A percentile compares a stretch with the other conserved stretches of the same genome.
Conservation (phyloP, 2,329 filamentous ascomycete genomes). For the Monosporascus sp. region DNA sequence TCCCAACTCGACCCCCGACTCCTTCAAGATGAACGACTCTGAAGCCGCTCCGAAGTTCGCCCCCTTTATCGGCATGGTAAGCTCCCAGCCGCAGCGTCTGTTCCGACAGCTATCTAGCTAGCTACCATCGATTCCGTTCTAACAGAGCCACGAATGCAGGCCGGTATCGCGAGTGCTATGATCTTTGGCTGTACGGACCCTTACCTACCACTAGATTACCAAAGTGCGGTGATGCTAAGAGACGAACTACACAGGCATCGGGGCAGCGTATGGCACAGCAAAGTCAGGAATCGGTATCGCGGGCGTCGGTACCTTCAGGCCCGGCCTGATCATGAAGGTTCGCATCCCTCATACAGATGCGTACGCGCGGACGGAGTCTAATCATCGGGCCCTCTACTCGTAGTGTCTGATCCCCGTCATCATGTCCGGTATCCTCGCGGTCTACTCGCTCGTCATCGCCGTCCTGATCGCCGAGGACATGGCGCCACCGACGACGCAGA, state of each 20-base stretch:
- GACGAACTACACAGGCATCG: constrained; percentile 43
- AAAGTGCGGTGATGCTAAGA: constrained; percentile 15
- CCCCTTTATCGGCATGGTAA: constrained; percentile 83
- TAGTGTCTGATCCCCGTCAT: constrained; percentile 82
- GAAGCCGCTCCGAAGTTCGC: constrained; percentile 73
- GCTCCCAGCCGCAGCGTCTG: constrained; percentile 22
- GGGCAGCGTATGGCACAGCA: constrained; percentile 81
- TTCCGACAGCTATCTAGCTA: too few relatives aligned
- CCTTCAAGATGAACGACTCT: constrained; percentile 46
- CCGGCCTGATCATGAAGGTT: constrained; percentile 90
- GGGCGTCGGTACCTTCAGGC: constrained; percentile 77
- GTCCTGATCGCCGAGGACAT: constrained; percentile 93
- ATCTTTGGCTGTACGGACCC: constrained; percentile 68
- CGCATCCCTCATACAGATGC: constrained; percentile 8
- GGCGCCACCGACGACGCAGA: constrained; percentile 58
- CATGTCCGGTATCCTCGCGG: constrained; percentile 99
- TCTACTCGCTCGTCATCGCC: constrained; percentile 94
- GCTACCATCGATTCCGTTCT: constrained; percentile 3
- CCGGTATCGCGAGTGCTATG: constrained; percentile 76
- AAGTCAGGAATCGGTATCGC: constrained; percentile 86
- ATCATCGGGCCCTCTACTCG: not conserved
- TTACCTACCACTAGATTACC: constrained; percentile 11
- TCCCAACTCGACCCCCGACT: not conserved
- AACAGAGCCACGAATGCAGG: constrained; percentile 39
- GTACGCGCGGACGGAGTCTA: constrained; percentile 3